Evolutionary conservation across 2,329 filamentous ascomycete genomes (phyloP).

Genomic region (Colletotrichum incanum): DNA sequence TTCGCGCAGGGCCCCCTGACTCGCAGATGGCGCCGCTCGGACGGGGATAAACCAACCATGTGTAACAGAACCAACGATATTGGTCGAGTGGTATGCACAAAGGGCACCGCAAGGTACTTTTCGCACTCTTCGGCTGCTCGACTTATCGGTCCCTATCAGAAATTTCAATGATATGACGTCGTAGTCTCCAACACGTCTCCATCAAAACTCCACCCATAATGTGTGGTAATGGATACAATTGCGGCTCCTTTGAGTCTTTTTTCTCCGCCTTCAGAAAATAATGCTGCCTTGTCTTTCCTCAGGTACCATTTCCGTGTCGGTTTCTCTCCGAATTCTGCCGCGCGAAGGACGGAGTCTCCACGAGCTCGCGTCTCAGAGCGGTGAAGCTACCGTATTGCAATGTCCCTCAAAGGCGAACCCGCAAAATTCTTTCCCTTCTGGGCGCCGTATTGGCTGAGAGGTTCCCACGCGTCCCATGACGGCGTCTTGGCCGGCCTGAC

Average conservation of each 20-base stretch:
- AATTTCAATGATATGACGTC: slow-evolving; percentile 36
- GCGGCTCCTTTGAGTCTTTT: slow-evolving; percentile 33
- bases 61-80: slow-evolving; percentile 15
- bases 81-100: neutral
- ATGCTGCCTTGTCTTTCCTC: neutral
- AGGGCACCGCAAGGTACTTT: slow-evolving; percentile 19
- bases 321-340: slow-evolving; percentile 42
- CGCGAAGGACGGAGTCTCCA: slow-evolving; percentile 19
- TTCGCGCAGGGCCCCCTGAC: slow-evolving; percentile 40
- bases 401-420: neutral
- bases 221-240: slow-evolving; percentile 31
- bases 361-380: slow-evolving; percentile 31
- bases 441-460: slow-evolving; percentile 30
- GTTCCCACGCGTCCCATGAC: slow-evolving; percentile 11
- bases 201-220: slow-evolving; percentile 37
- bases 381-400: slow-evolving; percentile 37
- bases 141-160: slow-evolving; percentile 35
- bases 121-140: slow-evolving; percentile 13
- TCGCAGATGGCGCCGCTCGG: slow-evolving; percentile 20
- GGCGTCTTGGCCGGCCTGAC: slow-evolving; percentile 34
- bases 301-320: slow-evolving; percentile 15
- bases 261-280: slow-evolving; percentile 7
- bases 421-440: slow-evolving; percentile 18
- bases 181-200: slow-evolving; percentile 31
- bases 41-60: slow-evolving; percentile 22